Evolutionary conservation across 192 early-diverging fungal genomes (phyloP), one percentile per base, ranked within the genome.

Genomic region (Irineochytrium annulatum): DNA sequence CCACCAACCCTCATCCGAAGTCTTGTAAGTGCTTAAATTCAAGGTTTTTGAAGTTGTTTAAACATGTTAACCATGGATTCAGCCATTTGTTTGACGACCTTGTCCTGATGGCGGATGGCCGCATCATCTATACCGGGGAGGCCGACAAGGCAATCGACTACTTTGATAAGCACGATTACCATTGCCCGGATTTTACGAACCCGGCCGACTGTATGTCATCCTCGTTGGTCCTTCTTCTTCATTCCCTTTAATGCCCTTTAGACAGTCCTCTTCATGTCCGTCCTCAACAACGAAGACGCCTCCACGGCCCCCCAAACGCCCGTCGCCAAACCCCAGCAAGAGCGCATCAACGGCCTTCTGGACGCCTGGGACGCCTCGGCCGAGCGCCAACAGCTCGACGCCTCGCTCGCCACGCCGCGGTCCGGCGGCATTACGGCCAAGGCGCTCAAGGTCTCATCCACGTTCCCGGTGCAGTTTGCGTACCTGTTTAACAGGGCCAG

Each of bases 11-110:
- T 80, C 78, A 17, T 80, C 80, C 2, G 82, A 84, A 43, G 79
- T 84, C 53, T 82, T 78, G 55, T 71, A 22, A 52, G 60, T 30
- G 4, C 3, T 20, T 19, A 55, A 22, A 8, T 51, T 51, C 28
- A 33, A 2, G 46, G 16, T 28, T 22, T 3, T 28, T 17, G 13
- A 29, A 24, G 28, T 14, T 14, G 22, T 32, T 4, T 16, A 13
- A 4, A 16, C 32, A 16, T 14, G 16, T 27, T 55, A 29, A 16
- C 8, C 20, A 48, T 51, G 39, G 8, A 41, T 34, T 2, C 26
- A 62, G 60, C 29, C 62, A 79, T 65, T 43, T 86, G 53, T 82
- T 90, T 31, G 87, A 90, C 61, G 84, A 89, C 28, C 65, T 90
- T 8, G 55, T 89, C 16, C 39, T 90, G 20, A 68, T 90, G 46